Base-by-base conservation (phyloP, 2,329 filamentous ascomycete genomes). In the Chrysoporthe austroafricana region DNA sequence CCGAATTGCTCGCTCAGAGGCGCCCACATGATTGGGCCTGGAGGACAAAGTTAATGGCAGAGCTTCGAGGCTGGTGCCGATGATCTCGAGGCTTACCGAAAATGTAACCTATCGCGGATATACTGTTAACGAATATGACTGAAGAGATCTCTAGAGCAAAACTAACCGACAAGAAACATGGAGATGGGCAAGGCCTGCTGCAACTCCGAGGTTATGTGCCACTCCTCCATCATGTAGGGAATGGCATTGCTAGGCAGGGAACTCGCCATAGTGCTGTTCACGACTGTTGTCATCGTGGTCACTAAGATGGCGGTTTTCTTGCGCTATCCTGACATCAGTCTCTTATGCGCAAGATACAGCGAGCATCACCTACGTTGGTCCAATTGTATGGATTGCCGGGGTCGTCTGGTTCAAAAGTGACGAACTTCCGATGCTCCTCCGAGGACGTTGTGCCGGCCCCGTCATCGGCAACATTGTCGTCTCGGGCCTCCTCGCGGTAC, bases 241-340 rank as follows among this genome's bases (percentile, higher is more conserved):
- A 88, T 83, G 16, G 87, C 87, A 75, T 90, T 90, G 66, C 87
- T 87, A 1, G 90, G 88, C 5, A 92, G 80, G 0, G 88, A 82
- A 54, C 86, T 90, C 1, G 86, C 86, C 78, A 92, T 86, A 11
- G 90, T 91, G 36, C 85, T 88, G 76, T 92, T 92, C 74, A 91
- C 81, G 56, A 91, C 88, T 64, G 85, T 82, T 70, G 85, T 75
- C 78, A 88, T 86, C 1, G 84, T 84, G 0, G 85, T 81, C 36
- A 86, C 73, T 2, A 90, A 73, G 6, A 91, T 82, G 48, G 80
- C 78, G 1, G 77, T 71, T 74, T 91, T 91, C 72, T 82, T 86
- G 62, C 72, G 72, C 84, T 88, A 70, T n/a, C 32, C 21, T 39
- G 39, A 21, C 13, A 36, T 74, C 48, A 72, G 66, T 13, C 56